phyloP scores from a whole-genome alignment of 176 grass and related monocot species.

The Triticum urartu region DNA sequence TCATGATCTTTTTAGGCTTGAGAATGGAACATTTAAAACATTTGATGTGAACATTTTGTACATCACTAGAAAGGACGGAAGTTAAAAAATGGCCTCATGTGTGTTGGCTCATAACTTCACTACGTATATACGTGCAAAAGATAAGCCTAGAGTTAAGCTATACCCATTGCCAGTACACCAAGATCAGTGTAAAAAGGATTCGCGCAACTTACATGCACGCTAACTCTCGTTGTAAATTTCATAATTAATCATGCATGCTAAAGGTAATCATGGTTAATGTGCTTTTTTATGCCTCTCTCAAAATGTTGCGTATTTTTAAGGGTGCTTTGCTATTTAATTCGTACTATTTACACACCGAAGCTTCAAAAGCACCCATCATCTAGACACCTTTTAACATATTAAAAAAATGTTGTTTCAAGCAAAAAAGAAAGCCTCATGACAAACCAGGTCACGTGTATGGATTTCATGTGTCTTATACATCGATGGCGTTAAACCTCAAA shows the following conservation, averaged over 20 bases:
- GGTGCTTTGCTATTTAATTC: background rate
- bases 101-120: too few relatives aligned
- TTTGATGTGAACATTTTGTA: background rate
- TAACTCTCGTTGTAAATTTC: too few relatives aligned
- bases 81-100: background rate
- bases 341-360: background rate
- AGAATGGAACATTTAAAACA: too few relatives aligned
- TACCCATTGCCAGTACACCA: background rate
- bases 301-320: background rate
- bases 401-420: background rate
- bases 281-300: background rate
- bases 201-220: too few relatives aligned
- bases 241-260: background rate
- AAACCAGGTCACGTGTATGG: too few relatives aligned
- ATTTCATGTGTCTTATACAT: too few relatives aligned
- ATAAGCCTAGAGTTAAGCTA: background rate
- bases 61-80: background rate
- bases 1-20: background rate
- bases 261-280: background rate
- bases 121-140: background rate
- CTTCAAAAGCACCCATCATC: background rate
- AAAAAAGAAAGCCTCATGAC: background rate
- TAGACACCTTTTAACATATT: background rate
- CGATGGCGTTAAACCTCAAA: background rate
- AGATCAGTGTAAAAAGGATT: too few relatives aligned